These are phyloP conservation scores for Ophiocordyceps robertsii DNA, from an alignment of 2,329 filamentous ascomycete species.

Conservation along the genomic window DNA sequence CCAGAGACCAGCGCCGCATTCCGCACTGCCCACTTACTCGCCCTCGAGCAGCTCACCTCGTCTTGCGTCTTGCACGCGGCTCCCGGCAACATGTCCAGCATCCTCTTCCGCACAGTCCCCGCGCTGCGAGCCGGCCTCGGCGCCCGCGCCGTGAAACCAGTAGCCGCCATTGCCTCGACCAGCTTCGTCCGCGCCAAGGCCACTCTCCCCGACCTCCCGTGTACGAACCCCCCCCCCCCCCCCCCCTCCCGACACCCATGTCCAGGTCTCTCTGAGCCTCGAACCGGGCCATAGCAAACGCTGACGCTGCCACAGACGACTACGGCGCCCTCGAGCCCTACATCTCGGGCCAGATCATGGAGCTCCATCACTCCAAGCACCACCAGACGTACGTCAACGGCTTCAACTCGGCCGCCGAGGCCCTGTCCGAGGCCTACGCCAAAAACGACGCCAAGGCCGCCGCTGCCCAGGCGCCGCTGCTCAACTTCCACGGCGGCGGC, in stretches of 20 bases:
- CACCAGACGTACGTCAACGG: constrained; percentile 88
- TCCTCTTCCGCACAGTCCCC: constrained; percentile 58
- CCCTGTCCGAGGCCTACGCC: constrained; percentile 50
- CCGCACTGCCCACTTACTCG: background rate
- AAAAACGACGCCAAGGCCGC: constrained; percentile 44
- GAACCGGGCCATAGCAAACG: too few species aligned
- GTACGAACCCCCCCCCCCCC: constrained; percentile 19
- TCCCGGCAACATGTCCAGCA: constrained; percentile 49
- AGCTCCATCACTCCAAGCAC: constrained; percentile 88
- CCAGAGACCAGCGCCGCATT: too few species aligned
- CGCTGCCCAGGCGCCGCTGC: constrained; percentile 34
- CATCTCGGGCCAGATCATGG: constrained; percentile 88
- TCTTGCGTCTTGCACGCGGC: background rate
- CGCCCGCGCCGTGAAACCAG: constrained; percentile 47
- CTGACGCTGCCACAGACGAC: constrained; percentile 50
- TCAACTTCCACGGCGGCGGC: constrained; percentile 75
- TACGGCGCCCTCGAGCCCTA: constrained; percentile 83
- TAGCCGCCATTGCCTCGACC: constrained; percentile 54
- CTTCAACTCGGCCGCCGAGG: constrained; percentile 68
- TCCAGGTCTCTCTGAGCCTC: background rate
- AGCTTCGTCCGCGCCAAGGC: constrained; percentile 79
- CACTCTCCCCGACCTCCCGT: constrained; percentile 76
- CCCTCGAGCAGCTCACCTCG: background rate
- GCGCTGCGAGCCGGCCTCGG: constrained; percentile 59
- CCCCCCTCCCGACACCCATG: background rate